Conservation (phyloP, 2,329 filamentous ascomycete genomes). For the Colletotrichum destructivum region DNA sequence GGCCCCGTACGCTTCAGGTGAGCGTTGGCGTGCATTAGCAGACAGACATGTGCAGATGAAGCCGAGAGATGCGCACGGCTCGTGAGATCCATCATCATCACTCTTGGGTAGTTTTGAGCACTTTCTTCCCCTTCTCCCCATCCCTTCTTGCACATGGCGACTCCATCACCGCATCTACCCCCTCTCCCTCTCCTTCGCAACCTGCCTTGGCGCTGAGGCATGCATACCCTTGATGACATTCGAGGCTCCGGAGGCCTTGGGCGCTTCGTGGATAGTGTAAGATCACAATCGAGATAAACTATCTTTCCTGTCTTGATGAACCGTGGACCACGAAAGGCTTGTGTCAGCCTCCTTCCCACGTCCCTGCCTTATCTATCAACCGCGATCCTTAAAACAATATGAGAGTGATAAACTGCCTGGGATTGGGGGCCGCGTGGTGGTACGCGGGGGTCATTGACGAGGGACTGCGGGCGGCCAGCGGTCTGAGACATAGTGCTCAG, state of each 20-base stretch:
- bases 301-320: conserved; percentile 2
- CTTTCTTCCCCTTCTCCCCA: neutral
- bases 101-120: neutral
- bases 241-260: neutral
- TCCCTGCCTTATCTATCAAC: conserved; percentile 6
- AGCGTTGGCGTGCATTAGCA: conserved; percentile 38
- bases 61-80: conserved; percentile 32
- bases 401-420: conserved; percentile 26
- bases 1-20: conserved; percentile 43
- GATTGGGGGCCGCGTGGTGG: conserved; percentile 4
- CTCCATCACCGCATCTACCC: neutral
- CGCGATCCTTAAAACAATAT: conserved; percentile 35
- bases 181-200: neutral
- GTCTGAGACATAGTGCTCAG: conserved; percentile 27
- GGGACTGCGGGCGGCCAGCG: conserved; percentile 3
- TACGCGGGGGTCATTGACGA: conserved; percentile 17
- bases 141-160: neutral
- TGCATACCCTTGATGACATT: neutral
- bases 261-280: neutral
- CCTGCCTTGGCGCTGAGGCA: conserved; percentile 24
- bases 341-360: neutral
- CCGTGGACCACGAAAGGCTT: neutral
- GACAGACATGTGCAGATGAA: conserved; percentile 32
- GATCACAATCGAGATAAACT: conserved; percentile 21
- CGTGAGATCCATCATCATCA: conserved; percentile 14